Evolutionary conservation across 2,329 filamentous ascomycete species (phyloP), one percentile per base, ranked within the genome.

Genomic region (Diaporthe capsici): DNA sequence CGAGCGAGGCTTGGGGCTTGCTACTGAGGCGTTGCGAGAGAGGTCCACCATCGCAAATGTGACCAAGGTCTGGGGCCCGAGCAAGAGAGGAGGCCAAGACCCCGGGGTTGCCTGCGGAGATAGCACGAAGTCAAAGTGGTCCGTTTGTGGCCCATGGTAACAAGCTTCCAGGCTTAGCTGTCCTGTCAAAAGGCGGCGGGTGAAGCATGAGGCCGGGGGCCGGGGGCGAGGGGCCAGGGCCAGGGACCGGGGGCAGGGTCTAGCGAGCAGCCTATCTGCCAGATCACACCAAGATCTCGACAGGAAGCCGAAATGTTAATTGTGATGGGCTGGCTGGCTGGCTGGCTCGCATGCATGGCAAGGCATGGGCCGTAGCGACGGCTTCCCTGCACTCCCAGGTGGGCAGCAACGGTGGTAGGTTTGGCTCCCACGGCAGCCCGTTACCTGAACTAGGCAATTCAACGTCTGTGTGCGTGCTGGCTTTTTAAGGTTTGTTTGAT

Each of bases 101-200:
- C 8, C 34, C 37, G 65, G 34, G 49, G 49, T 70, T 70, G 37
- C 65, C 49, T 70, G 34, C 65, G 49, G 65, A 55, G 34, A 51
- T 55, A 70, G 49, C 49, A 70, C 65, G 65, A 70, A 70, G 65
- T 70, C 65, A 70, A 70, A 55, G 65, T 70, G 65, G 65, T 70
- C 34, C 49, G 65, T 53, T 70, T 70, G 65, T 70, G 65, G 65
- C 49, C 65, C 65, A 55, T 15, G 49, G 47, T 70, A 17, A 70
- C 65, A 55, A 70, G 65, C 65, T 55, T 70, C 65, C 65, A 55
- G 65, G 65, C 65, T 70, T 70, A 70, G 65, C 49, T 55, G 65
- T 70, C 49, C 65, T 70, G 65, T 70, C 65, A 70, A 68, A 51
- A 13, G 63, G 5, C 31, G 25, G 31, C 31, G 31, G 63, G 47